phyloP scores from a whole-genome alignment of 2,329 filamentous ascomycete genomes.

The Xylariaceae sp. region DNA sequence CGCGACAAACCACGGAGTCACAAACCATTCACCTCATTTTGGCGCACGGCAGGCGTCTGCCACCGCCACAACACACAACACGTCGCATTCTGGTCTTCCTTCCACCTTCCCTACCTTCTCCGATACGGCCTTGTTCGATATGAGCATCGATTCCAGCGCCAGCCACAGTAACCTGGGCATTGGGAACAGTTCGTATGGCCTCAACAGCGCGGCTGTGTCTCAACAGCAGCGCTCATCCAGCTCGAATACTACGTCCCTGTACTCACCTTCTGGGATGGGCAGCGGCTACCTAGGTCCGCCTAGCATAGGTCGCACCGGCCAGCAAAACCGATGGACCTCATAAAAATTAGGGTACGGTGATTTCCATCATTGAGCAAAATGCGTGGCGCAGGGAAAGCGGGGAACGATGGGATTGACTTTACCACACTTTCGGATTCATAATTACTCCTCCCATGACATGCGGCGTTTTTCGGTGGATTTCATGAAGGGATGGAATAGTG shows the following conservation, averaged over 20 bases:
- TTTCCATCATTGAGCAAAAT: slow-evolving; percentile 11
- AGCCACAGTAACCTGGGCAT: slow-evolving; percentile 25
- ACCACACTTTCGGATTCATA: slow-evolving; percentile 10
- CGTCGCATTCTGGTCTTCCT: slow-evolving; percentile 28
- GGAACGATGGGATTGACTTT: slow-evolving; percentile 11
- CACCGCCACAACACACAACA: slow-evolving; percentile 23
- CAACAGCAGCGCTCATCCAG: slow-evolving; percentile 27
- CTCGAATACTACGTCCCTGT: slow-evolving; percentile 25
- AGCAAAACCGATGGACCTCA: slow-evolving; percentile 28
- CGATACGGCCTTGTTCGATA: slow-evolving; percentile 29
- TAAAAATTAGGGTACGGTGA: slow-evolving; percentile 13
- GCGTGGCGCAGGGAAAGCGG: slow-evolving; percentile 19
- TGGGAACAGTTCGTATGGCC: slow-evolving; percentile 24
- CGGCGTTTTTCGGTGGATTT: slow-evolving; percentile 14
- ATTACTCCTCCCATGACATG: slow-evolving; percentile 11
- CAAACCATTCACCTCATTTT: slow-evolving; percentile 31
- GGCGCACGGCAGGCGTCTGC: slow-evolving; percentile 26
- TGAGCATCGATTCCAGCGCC: slow-evolving; percentile 26
- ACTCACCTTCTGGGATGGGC: slow-evolving; percentile 27
- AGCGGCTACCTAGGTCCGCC: slow-evolving; percentile 25
- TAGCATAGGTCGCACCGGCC: slow-evolving; percentile 24
- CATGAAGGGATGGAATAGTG: slow-evolving; percentile 4
- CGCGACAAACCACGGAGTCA: slow-evolving; percentile 23
- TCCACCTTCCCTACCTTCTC: slow-evolving; percentile 27
- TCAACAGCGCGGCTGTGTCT: slow-evolving; percentile 23